Evolutionary conservation across 495 filamentous ascomycete genomes (phyloP).

Genomic region (Xylaria nigripes): DNA sequence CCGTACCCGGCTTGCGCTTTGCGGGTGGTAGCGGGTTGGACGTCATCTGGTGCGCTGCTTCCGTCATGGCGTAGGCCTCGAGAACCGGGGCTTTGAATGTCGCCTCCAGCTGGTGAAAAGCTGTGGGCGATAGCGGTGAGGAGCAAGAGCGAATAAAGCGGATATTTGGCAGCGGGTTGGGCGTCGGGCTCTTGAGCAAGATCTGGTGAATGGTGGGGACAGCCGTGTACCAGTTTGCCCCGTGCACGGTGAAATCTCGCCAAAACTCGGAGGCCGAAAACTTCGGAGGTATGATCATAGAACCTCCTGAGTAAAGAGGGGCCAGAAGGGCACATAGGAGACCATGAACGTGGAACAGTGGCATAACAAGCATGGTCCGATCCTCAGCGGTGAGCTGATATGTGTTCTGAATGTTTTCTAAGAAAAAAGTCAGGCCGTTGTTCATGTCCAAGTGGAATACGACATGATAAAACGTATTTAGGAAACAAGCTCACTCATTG

Average conservation of each 20-base stretch:
- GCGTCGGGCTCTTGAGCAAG: constrained; percentile 59
- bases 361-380: constrained; percentile 83
- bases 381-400: constrained; percentile 60
- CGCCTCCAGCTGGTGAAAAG: constrained; percentile 64
- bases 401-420: constrained; percentile 65
- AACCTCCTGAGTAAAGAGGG: constrained; percentile 61
- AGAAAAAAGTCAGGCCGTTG: background rate
- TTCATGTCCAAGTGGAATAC: background rate
- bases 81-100: constrained; percentile 69
- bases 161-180: constrained; percentile 58
- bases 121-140: constrained; percentile 67
- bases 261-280: constrained; percentile 85
- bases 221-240: constrained; percentile 84
- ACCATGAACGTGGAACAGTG: constrained; percentile 82
- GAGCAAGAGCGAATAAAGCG: constrained; percentile 85
- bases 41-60: constrained; percentile 84
- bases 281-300: constrained; percentile 60
- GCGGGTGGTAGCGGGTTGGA: constrained; percentile 71
- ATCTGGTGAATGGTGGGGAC: constrained; percentile 88
- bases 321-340: constrained; percentile 71
- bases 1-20: constrained; percentile 67
- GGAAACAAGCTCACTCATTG: constrained; percentile 50
- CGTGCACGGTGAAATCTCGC: constrained; percentile 57
- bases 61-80: constrained; percentile 89
- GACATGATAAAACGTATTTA: background rate